These are phyloP conservation scores for Odonthalia washingtoniensis DNA, from an alignment of 31 red algal genomes.

Conservation along the genomic window DNA sequence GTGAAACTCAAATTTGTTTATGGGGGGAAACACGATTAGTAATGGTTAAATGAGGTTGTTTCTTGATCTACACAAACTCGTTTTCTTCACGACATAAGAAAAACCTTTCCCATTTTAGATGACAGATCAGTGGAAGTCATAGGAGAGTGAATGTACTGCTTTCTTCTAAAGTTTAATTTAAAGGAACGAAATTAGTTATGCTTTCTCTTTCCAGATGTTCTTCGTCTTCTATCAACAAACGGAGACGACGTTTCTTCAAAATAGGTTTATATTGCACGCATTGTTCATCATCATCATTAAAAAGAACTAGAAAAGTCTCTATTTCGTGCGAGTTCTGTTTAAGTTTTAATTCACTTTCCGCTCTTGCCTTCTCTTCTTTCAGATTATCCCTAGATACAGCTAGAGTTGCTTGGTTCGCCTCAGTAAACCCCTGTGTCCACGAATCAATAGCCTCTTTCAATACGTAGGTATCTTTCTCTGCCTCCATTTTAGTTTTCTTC, in stretches of 20 bases:
- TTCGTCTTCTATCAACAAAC: conserved; percentile 4
- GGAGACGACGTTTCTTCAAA: conserved; percentile 6
- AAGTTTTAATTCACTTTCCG: conserved; percentile 9
- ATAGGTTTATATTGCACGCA: neutral
- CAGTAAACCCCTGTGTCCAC: conserved; percentile 5
- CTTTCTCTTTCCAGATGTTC: neutral
- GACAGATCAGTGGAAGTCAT: too few relatives aligned
- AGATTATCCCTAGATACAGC: neutral
- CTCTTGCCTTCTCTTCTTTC: neutral
- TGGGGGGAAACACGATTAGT: too few relatives aligned
- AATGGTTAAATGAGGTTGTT: too few relatives aligned
- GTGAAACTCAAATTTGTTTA: too few relatives aligned
- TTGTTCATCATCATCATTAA: conserved; percentile 8
- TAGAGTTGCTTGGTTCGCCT: neutral
- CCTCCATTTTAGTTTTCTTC: neutral
- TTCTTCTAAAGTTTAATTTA: neutral
- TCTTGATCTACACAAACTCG: too few relatives aligned
- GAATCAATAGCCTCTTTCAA: neutral
- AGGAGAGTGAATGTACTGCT: too few relatives aligned
- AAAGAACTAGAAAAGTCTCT: conserved; percentile 10
- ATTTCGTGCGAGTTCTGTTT: conserved; percentile 21
- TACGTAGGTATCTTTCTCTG: neutral
- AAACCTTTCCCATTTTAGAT: too few relatives aligned
- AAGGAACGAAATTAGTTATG: neutral
- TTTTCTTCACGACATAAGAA: too few relatives aligned